phyloP scores from a whole-genome alignment of 805 yeast genomes.

The Cyberlindnera veronae region DNA sequence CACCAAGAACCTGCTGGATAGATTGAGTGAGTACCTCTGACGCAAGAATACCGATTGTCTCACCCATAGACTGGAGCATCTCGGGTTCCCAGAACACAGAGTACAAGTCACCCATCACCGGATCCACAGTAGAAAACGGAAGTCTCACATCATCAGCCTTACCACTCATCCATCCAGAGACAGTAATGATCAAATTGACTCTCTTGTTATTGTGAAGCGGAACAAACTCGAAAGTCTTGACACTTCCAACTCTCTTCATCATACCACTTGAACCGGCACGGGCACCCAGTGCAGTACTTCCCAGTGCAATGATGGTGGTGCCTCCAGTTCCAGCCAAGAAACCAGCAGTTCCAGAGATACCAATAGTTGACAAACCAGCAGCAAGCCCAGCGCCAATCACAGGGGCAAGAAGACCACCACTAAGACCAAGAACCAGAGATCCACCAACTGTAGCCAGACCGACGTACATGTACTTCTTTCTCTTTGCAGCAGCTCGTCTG shows the following conservation, averaged over 20 bases:
- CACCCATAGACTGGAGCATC: constrained; percentile 93
- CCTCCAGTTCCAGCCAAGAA: constrained; percentile 97
- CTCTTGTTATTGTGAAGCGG: constrained; percentile 91
- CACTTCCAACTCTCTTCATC: constrained; percentile 83
- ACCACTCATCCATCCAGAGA: constrained; percentile 98
- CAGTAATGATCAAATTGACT: constrained; percentile 80
- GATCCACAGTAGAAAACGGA: constrained; percentile 95
- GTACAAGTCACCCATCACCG: constrained; percentile 94
- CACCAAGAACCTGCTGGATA: constrained; percentile 91
- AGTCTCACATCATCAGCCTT: constrained; percentile 91
- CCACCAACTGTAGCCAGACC: constrained; percentile 98
- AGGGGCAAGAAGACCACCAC: constrained; percentile 95
- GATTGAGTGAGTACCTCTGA: constrained; percentile 91
- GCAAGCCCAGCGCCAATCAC: constrained; percentile 98
- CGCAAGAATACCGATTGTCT: constrained; percentile 89
- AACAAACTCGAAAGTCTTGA: constrained; percentile 87
- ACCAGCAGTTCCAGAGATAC: constrained; percentile 89
- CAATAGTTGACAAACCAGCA: constrained; percentile 93
- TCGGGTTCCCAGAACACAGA: constrained; percentile 98
- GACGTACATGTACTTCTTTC: constrained; percentile 73
- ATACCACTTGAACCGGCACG: constrained; percentile 84
- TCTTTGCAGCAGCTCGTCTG: constrained; percentile 63
- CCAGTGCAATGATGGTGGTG: constrained; percentile 86
- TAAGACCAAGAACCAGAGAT: constrained; percentile 85
- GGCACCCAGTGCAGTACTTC: constrained; percentile 91